Conservation (phyloP, 73 alveolate genomes). For the Effrenium voratum region DNA sequence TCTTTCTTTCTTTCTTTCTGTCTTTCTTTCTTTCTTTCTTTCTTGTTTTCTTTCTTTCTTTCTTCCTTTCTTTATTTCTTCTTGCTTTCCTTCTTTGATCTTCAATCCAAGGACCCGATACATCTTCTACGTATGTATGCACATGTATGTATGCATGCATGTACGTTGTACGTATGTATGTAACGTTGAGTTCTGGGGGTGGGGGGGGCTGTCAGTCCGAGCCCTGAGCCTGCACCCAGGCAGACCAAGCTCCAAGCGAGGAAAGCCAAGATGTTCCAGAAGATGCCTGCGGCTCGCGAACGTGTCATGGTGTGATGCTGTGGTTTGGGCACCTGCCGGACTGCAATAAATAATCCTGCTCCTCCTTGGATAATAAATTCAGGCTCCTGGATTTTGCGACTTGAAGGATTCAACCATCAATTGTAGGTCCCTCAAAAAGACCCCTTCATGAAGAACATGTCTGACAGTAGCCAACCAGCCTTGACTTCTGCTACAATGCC, state of each 20-base stretch:
- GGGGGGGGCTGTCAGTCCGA: neutral
- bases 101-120: no score
- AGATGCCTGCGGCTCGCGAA: neutral
- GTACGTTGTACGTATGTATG: no score
- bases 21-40: no score
- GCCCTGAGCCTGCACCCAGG: slow-evolving; percentile 33
- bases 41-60: no score
- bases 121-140: no score
- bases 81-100: no score
- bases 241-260: neutral
- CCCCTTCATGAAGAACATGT: neutral
- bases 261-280: slow-evolving; percentile 30
- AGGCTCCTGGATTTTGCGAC: neutral
- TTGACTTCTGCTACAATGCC: neutral
- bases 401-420: neutral
- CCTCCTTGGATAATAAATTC: neutral
- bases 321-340: neutral
- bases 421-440: neutral
- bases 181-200: no score
- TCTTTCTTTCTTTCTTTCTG: no score
- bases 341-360: neutral
- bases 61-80: no score
- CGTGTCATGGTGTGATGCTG: neutral
- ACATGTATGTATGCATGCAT: no score
- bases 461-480: neutral